A percentile compares a stretch with the other conserved stretches of the same genome.
Evolutionary conservation across 1,139 yeast genomes (phyloP).

Genomic region (Geotrichum phurueaensis): DNA sequence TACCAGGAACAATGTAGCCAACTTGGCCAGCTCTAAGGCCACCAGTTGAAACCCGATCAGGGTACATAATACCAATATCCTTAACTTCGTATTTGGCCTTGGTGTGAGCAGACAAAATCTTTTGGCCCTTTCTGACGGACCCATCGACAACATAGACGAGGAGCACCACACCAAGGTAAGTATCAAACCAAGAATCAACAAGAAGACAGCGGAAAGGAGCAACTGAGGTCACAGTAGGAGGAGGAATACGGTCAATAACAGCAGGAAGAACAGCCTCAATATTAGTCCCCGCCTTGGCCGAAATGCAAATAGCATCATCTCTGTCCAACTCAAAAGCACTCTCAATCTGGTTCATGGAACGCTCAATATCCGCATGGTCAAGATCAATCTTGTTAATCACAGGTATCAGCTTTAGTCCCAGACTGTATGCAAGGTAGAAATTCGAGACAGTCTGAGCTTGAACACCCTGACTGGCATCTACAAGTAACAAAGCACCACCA

Average conservation of each 20-base stretch:
- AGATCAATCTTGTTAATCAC: conserved; percentile 89
- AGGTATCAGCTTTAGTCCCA: conserved; percentile 77
- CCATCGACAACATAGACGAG: conserved; percentile 86
- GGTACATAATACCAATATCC: conserved; percentile 94
- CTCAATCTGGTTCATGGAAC: conserved; percentile 77
- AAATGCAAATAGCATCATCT: conserved; percentile 74
- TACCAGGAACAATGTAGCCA: conserved; percentile 88
- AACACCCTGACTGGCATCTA: conserved; percentile 94
- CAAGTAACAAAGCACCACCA: conserved; percentile 85
- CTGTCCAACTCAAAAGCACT: conserved; percentile 72
- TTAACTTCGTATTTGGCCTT: conserved; percentile 73
- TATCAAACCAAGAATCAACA: conserved; percentile 96
- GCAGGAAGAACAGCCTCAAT: conserved; percentile 73
- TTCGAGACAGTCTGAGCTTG: conserved; percentile 98
- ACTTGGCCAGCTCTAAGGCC: conserved; percentile 81
- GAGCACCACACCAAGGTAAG: conserved; percentile 88
- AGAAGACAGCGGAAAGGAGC: conserved; percentile 69
- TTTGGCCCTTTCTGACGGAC: conserved; percentile 62
- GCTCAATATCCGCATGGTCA: conserved; percentile 78
- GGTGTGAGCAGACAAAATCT: conserved; percentile 72
- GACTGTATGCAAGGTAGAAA: conserved; percentile 79
- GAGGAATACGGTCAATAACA: conserved; percentile 69
- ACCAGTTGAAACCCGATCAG: conserved; percentile 60
- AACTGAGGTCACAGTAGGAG: conserved; percentile 52
- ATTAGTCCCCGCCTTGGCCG: conserved; percentile 86